Base-by-base conservation (phyloP, 1,284 basidiomycete genomes). In the Trichosporon sp. region DNA sequence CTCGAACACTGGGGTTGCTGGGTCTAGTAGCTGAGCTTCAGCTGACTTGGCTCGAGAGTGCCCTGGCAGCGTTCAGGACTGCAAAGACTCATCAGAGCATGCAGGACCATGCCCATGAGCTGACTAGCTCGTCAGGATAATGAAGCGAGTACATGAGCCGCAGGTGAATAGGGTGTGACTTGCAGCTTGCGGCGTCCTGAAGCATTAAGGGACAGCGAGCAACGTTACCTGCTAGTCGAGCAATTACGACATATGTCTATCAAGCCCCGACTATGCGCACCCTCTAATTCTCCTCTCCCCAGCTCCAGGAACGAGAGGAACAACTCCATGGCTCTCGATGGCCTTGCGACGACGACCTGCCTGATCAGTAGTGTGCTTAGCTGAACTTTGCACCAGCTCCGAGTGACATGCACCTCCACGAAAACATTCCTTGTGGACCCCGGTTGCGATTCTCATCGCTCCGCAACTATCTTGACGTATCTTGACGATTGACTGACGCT, bases 281-380 rank as follows among this genome's bases (percentile, higher is more conserved):
- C 49, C 49, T 54, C 49, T 27, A 29, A 31, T 54, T 54, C 49
- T 54, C 49, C 49, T n/a, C 25, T 31, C 16, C 49, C 46, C 49
- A 54, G 29, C 25, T 54, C 25, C 49, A 54, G 49, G 49, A 54
- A 54, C 49, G 16, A 54, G 25, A 54, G 49, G 49, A 54, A 54
- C 49, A 54, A 54, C 49, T 54, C 49, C 49, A 29, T 54, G 27
- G 49, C 49, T 54, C 19, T 21, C 40, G 19, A 44, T 44, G 31
- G 49, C 49, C 27, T 54, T 16, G 49, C 49, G 49, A 44, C 49
- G 49, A 54, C 27, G 25, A 10, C 49, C 25, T 23, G 44, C 44
- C 23, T 13, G n/a, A 3, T 27, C 14, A 52, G 46, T 25, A 23
- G 11, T 14, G 23, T 27, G 25, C 25, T 29, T 27, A 27, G 25